These are phyloP conservation scores for Fusarium torreyae DNA, from an alignment of 2,329 filamentous ascomycete species.

Conservation along the genomic window DNA sequence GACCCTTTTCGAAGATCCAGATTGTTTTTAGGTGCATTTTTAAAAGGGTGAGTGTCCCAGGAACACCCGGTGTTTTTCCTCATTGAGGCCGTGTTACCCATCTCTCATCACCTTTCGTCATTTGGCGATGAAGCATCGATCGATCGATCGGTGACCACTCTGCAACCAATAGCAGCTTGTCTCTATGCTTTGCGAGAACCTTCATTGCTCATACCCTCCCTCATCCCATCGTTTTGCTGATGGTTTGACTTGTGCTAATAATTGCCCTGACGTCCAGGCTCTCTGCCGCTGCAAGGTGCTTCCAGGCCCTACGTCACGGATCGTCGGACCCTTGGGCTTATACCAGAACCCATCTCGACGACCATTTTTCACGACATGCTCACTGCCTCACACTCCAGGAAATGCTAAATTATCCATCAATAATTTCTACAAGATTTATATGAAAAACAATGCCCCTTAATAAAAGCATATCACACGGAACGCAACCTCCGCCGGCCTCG, in stretches of 20 bases:
- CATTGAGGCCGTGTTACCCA: conserved; percentile 21
- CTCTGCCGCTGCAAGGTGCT: conserved; percentile 25
- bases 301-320: conserved; percentile 44
- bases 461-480: conserved; percentile 43
- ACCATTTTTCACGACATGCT: conserved; percentile 17
- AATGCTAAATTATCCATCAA: conserved; percentile 31
- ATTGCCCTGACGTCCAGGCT: conserved; percentile 19
- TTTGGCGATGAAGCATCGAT: conserved; percentile 49
- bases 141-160: conserved; percentile 52
- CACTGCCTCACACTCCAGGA: conserved; percentile 8
- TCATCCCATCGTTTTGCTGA: conserved; percentile 7
- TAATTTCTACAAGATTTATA: conserved; percentile 3
- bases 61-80: conserved; percentile 23
- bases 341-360: conserved; percentile 22
- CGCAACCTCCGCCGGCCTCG: conserved; percentile 44
- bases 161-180: conserved; percentile 46
- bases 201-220: conserved; percentile 22
- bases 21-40: conserved; percentile 17
- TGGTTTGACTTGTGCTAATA: conserved; percentile 27
- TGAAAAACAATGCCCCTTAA: conserved; percentile 51
- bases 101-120: conserved; percentile 45
- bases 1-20: background rate
- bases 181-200: conserved; percentile 10
- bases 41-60: conserved; percentile 35
- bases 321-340: conserved; percentile 32